Evolutionary conservation across 2,329 filamentous ascomycete genomes (phyloP), one percentile per base, ranked within the genome.

Genomic region (Incumbomyces delicatus): DNA sequence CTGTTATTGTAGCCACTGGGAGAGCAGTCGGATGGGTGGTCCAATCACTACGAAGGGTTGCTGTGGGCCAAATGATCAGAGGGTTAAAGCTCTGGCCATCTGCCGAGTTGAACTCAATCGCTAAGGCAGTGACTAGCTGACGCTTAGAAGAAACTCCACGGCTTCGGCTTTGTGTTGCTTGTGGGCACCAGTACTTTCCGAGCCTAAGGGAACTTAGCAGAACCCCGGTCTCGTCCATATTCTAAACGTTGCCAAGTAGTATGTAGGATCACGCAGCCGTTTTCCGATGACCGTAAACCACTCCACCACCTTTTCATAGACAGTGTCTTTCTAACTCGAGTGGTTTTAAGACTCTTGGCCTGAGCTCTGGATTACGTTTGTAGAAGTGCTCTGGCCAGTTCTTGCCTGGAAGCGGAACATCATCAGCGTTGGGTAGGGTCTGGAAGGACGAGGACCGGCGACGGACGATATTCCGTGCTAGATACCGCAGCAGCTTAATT

Each of bases 191-290:
- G 57, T 58, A 53, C 53, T 46, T 47, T 63, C 53, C 14, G 65
- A 56, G 29, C 62, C 46, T 50, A 5, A 55, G 55, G 45, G 57
- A 49, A 36, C 20, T 52, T 20, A 66, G 53, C 50, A 64, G 54
- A 12, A 65, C 53, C 41, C 61, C 58, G 14, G 61, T 65, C 55
- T 64, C 57, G 46, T 65, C 60, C 50, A 65, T 63, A 46, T 65
- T 64, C 49, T 66, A 66, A 6, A 63, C 50, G 50, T 62, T 64
- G 50, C 58, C 57, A 31, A 38, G 44, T 29, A 60, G 35, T 27
- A 62, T 51, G 8, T 34, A 44, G 7, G 54, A 50, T 63, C 48
- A 5, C 52, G 30, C 6, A 63, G 44, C 22, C 57, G 54, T 43
- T 52, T 47, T 29, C 54, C 46, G 42, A 64, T 63, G 17, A 64